Percentiles rank a stretch among this genome's conserved stretches.
These are phyloP conservation scores for Penicillium soppii DNA, from an alignment of 495 filamentous ascomycete species.

Conservation along the genomic window DNA sequence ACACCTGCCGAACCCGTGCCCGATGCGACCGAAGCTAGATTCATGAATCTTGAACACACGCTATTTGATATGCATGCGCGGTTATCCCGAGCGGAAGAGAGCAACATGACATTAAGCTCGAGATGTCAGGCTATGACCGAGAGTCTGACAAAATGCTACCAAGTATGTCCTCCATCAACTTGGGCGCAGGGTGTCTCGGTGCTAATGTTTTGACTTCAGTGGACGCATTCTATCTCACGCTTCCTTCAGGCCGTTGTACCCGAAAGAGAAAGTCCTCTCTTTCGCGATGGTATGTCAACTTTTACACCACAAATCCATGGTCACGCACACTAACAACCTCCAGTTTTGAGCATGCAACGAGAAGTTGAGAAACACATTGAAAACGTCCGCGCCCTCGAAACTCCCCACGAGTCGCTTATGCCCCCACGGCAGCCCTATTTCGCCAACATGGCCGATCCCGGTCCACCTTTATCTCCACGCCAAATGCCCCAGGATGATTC, in stretches of 20 bases:
- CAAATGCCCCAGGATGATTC: slow-evolving; percentile 85
- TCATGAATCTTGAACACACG: slow-evolving; percentile 75
- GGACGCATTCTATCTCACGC: slow-evolving; percentile 75
- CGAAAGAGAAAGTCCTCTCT: slow-evolving; percentile 58
- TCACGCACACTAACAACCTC: slow-evolving; percentile 13
- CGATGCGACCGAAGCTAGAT: slow-evolving; percentile 71
- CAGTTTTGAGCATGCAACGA: slow-evolving; percentile 76
- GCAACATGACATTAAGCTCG: slow-evolving; percentile 69
- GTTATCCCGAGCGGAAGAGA: slow-evolving; percentile 80
- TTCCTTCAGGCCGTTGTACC: slow-evolving; percentile 69
- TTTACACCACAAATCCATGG: not conserved
- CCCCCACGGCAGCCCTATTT: slow-evolving; percentile 76
- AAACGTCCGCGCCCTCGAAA: slow-evolving; percentile 66
- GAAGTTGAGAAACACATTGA: slow-evolving; percentile 87
- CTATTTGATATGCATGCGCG: slow-evolving; percentile 77
- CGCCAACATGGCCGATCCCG: slow-evolving; percentile 65
- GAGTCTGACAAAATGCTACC: slow-evolving; percentile 72
- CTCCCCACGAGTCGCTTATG: slow-evolving; percentile 72
- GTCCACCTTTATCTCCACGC: slow-evolving; percentile 85
- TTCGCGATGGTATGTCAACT: slow-evolving; percentile 51
- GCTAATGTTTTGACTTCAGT: slow-evolving; percentile 37
- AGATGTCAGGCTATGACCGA: slow-evolving; percentile 83
- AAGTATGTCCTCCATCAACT: slow-evolving; percentile 45
- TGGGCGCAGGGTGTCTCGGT: not conserved
- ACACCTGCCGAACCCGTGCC: slow-evolving; percentile 81